Evolutionary conservation across 2,329 filamentous ascomycete genomes (phyloP).

Genomic region (Cercospora sp.): DNA sequence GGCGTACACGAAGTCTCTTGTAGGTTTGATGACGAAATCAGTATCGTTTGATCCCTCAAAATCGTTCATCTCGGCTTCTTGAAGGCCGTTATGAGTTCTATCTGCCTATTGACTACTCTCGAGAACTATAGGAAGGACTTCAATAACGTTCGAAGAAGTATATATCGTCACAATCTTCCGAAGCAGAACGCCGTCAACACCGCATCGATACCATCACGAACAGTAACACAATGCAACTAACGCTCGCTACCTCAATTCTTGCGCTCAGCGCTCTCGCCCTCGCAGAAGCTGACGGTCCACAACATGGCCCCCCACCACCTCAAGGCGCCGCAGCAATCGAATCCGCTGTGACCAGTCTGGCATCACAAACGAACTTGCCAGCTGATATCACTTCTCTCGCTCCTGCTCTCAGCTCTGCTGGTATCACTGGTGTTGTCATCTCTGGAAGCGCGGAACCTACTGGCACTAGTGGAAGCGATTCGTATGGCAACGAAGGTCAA

Average conservation of each 20-base stretch:
- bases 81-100: neutral
- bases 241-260: neutral
- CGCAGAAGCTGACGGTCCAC: neutral
- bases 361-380: conserved; percentile 6
- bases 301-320: neutral
- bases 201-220: neutral
- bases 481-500: conserved; percentile 2
- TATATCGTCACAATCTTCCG: neutral
- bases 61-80: neutral
- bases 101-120: neutral
- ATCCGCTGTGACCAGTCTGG: conserved; percentile 11
- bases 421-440: conserved; percentile 15
- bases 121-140: neutral
- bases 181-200: neutral
- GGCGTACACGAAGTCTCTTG: neutral
- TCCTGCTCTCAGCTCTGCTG: conserved; percentile 17
- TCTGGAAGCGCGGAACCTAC: conserved; percentile 6
- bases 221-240: neutral
- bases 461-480: neutral
- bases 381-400: conserved; percentile 7
- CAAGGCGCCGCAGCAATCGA: conserved; percentile 13
- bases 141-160: neutral
- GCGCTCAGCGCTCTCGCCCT: neutral
- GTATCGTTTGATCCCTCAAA: neutral
- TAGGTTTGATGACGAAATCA: conserved; percentile 7